Evolutionary conservation across 2,329 filamentous ascomycete species (phyloP).

Genomic region (Ophiocordyceps camponoti-leonardi): DNA sequence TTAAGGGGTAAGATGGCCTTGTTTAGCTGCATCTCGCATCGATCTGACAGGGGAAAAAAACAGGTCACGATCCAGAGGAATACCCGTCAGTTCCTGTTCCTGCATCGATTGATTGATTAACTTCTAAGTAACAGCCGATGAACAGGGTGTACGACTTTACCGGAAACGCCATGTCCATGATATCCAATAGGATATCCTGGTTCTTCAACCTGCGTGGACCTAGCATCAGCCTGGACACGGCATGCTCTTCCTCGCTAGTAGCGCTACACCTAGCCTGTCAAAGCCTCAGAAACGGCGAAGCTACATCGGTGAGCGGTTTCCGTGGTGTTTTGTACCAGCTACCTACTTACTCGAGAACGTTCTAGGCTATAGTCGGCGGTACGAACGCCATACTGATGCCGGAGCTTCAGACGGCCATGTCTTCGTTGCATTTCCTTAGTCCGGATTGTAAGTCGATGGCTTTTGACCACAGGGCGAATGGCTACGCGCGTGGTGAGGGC

Average conservation of each 20-base stretch:
- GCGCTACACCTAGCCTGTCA: conserved; percentile 17
- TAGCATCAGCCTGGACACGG: conserved; percentile 20
- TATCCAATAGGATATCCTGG: conserved; percentile 16
- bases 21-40: neutral
- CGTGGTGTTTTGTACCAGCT: neutral
- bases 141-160: conserved; percentile 5
- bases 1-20: neutral
- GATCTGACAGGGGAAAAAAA: neutral
- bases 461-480: conserved; percentile 25
- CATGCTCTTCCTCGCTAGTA: conserved; percentile 18
- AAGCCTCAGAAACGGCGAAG: conserved; percentile 12
- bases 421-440: conserved; percentile 7
- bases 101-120: neutral
- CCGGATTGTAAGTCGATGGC: neutral
- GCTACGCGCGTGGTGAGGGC: conserved; percentile 32
- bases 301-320: conserved; percentile 2
- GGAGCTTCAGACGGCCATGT: neutral
- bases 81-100: neutral
- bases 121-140: too few relatives aligned
- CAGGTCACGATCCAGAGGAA: neutral
- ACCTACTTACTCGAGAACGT: neutral
- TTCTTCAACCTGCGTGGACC: conserved; percentile 18
- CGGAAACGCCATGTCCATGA: conserved; percentile 13
- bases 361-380: neutral
- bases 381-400: neutral